Base-by-base conservation (phyloP, 2,329 filamentous ascomycete species). In the Neoscytalidium dimidiatum region DNA sequence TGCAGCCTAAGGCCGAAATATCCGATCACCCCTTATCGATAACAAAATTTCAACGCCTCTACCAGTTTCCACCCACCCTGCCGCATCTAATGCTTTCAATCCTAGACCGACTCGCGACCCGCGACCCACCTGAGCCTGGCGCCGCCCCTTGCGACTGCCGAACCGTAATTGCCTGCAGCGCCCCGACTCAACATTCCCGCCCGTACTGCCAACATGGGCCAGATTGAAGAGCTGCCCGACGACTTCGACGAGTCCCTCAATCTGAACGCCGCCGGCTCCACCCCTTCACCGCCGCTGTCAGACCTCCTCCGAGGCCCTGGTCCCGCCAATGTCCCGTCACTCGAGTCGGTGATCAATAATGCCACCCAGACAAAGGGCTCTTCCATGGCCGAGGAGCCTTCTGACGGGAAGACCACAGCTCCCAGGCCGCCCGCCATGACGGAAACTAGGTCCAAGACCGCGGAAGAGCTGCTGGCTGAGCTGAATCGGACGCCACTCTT, bases 401-500 rank as follows among this genome's bases (percentile, higher is more conserved):
- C 69, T 49, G 52, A 60, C 68, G 21, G 66, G 64, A 61, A 66
- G 66, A 74, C 65, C 74, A 73, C 74, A 1, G 78, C 85, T 5
- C 77, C 80, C 13, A 78, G 89, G 67, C 87, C 88, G 4, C 86
- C 87, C 0, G 80, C 79, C 4, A 86, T 88, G 81, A 85, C 84
- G 19, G 83, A 83, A 2, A 79, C 86, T 49, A 83, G 82, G 66
- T 81, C 83, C 64, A 82, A 87, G 72, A 82, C 83, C 4, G 81
- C 81, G 0, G 86, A 89, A 53, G 86, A 91, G 69, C 79, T 91
- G 38, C 72, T 89, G 44, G 80, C 82, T 52, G 86, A 90, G 71
- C 82, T 92, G 79, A 90, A 90, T 73, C 86, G 88, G 68, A 84
- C 86, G 53, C 95, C 95, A 6, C 85, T 99, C 41, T 99, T 99